Evolutionary conservation across 139 green algal genomes (phyloP).

Genomic region (Microglena sp.): DNA sequence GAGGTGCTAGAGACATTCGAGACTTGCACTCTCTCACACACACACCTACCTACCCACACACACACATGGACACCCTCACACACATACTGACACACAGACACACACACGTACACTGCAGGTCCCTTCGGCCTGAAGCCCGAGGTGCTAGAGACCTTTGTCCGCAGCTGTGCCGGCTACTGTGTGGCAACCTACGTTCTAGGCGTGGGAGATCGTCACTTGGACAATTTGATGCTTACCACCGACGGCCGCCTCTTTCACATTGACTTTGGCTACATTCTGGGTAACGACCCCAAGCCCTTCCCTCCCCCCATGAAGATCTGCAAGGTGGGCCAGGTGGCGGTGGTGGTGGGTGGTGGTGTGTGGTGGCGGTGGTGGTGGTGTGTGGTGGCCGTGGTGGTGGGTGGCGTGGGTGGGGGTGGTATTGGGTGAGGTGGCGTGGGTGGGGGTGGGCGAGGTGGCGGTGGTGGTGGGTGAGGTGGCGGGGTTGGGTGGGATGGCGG

Average conservation of each 20-base stretch:
- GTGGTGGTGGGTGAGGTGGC: too few species aligned
- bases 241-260: conserved; percentile 93
- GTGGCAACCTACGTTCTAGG: conserved; percentile 97
- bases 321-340: conserved; percentile 30
- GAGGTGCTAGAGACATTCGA: conserved; percentile 77
- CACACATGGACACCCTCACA: too few species aligned
- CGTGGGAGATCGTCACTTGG: conserved; percentile 88
- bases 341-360: not conserved
- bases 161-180: conserved; percentile 88
- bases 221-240: conserved; percentile 88
- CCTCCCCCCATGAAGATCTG: conserved; percentile 91
- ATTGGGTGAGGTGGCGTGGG: too few species aligned
- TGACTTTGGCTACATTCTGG: conserved; percentile 96
- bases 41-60: too few species aligned
- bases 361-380: too few species aligned
- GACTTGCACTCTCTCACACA: too few species aligned
- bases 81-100: too few species aligned
- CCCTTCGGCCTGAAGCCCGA: conserved; percentile 62
- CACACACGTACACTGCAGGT: too few species aligned
- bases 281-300: conserved; percentile 90
- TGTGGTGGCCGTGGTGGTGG: too few species aligned
- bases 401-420: too few species aligned
- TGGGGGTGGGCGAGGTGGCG: too few species aligned
- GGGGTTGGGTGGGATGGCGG: too few species aligned
- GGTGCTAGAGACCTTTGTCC: conserved; percentile 79